phyloP scores from a whole-genome alignment of 1,284 basidiomycete genomes.

The Lignosus rhinocerotis region DNA sequence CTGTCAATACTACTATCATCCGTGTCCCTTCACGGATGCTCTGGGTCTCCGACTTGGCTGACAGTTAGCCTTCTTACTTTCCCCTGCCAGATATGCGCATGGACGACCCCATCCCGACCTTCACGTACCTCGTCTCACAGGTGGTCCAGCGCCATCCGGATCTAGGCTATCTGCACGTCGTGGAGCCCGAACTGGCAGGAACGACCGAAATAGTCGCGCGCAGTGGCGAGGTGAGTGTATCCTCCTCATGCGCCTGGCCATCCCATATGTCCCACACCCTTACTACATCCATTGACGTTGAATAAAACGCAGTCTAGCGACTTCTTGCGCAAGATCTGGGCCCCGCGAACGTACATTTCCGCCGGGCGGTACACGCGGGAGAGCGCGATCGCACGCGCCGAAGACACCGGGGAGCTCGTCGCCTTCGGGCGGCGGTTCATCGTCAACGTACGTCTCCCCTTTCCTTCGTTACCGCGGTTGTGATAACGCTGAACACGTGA shows the following conservation, averaged over 20 bases:
- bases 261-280: no score
- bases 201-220: conserved; percentile 3
- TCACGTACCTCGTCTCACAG: conserved; percentile 32
- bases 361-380: conserved; percentile 38
- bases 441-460: conserved; percentile 35
- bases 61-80: background rate
- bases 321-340: conserved; percentile 38
- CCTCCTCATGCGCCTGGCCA: background rate
- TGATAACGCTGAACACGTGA: conserved; percentile 29
- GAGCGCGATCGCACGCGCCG: conserved; percentile 29
- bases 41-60: no score
- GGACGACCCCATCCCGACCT: conserved; percentile 40
- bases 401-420: conserved; percentile 39
- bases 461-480: background rate
- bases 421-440: conserved; percentile 53
- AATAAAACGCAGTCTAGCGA: conserved; percentile 29
- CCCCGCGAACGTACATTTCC: conserved; percentile 34
- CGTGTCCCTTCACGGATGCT: no score
- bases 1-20: no score
- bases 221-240: background rate
- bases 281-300: background rate
- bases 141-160: conserved; percentile 36
- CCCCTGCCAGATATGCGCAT: conserved; percentile 30
- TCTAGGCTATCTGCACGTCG: conserved; percentile 50
- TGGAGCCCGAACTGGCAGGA: conserved; percentile 36